phyloP scores from a whole-genome alignment of 2,329 filamentous ascomycete genomes.

The Trichoderma koningiopsis region DNA sequence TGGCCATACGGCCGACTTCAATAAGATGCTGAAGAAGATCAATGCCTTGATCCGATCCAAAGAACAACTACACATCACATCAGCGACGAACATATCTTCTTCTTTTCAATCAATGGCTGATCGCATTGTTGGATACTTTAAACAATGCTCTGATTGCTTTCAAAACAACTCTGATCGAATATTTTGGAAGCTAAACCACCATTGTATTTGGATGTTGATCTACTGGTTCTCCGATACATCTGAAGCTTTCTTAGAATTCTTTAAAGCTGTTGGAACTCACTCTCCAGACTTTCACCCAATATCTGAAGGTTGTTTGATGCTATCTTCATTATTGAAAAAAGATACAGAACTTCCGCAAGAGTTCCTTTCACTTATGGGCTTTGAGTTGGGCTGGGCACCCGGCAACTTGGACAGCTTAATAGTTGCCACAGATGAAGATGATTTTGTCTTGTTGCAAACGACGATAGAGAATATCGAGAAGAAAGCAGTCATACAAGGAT shows the following conservation, averaged over 20 bases:
- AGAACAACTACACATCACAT: neutral
- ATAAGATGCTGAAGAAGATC: neutral
- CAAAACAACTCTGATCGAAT: neutral
- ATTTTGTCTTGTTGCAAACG: neutral
- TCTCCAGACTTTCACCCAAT: neutral
- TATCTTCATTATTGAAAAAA: neutral
- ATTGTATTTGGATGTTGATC: neutral
- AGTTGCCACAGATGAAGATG: neutral
- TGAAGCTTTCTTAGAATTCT: neutral
- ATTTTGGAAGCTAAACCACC: neutral
- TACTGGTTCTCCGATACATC: neutral
- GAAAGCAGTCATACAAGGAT: too few relatives aligned
- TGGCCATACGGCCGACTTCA: neutral
- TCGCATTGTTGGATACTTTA: neutral
- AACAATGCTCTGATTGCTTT: neutral
- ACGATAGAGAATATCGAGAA: neutral
- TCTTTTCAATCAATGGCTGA: neutral
- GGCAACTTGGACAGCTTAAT: neutral
- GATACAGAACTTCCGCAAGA: neutral
- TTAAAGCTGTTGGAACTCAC: neutral
- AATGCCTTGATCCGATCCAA: neutral
- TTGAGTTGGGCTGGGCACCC: neutral
- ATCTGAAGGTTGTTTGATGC: neutral
- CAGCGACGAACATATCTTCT: neutral
- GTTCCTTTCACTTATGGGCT: neutral